A percentile compares a stretch with the other conserved stretches of the same genome.
Conservation (phyloP, 2,329 filamentous ascomycete species). For the Penicillium crustosum region DNA sequence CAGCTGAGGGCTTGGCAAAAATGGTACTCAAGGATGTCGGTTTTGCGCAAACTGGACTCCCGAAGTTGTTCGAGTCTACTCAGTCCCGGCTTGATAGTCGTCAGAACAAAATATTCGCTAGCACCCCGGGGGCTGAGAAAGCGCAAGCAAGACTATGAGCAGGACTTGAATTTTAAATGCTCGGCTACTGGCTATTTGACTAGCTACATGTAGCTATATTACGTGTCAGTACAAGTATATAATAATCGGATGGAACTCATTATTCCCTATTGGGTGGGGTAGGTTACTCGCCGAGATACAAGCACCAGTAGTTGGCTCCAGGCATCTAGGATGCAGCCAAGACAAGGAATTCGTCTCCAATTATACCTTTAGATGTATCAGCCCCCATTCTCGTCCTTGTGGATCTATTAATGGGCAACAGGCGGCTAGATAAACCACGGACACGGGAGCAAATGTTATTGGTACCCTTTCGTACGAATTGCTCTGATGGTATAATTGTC, state of each 20-base stretch:
- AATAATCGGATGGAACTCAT: not conserved
- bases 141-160: slow-evolving; percentile 5
- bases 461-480: too few species aligned
- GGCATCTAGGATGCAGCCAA: too few species aligned
- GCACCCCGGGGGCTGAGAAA: not conserved
- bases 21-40: slow-evolving; percentile 48
- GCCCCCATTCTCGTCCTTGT: too few species aligned
- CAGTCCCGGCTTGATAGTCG: slow-evolving; percentile 23
- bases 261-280: too few species aligned
- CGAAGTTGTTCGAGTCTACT: slow-evolving; percentile 34
- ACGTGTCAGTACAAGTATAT: not conserved
- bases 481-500: too few species aligned
- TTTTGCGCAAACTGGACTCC: slow-evolving; percentile 33
- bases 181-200: not conserved
- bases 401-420: too few species aligned
- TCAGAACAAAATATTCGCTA: slow-evolving; percentile 20
- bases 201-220: not conserved
- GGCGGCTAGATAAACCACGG: too few species aligned
- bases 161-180: not conserved
- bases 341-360: too few species aligned
- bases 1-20: slow-evolving; percentile 56
- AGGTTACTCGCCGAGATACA: too few species aligned
- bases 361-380: too few species aligned
- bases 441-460: too few species aligned
- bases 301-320: too few species aligned